phyloP scores from a whole-genome alignment of 2,329 filamentous ascomycete species.

The Colletotrichum aenigma region DNA sequence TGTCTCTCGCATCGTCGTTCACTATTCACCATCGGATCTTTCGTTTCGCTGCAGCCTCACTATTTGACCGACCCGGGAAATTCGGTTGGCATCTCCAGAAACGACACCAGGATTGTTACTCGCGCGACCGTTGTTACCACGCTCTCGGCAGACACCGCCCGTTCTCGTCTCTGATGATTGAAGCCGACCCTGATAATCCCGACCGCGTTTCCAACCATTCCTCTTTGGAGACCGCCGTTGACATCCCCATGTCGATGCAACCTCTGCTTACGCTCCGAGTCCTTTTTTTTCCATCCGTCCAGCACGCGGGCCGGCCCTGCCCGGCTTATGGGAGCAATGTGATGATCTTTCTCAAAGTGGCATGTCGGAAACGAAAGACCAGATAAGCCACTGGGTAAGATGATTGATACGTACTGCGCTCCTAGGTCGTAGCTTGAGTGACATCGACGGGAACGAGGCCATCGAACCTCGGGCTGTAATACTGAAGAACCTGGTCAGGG shows the following conservation, averaged over 20 bases:
- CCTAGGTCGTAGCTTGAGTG: not conserved
- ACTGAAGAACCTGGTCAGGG: no score
- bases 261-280: not conserved
- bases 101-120: not conserved
- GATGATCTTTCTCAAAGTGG: not conserved
- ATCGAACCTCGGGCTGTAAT: not conserved
- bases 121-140: not conserved
- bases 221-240: not conserved
- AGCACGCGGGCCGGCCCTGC: slow-evolving; percentile 12
- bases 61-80: not conserved
- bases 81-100: not conserved
- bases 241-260: not conserved
- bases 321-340: slow-evolving; percentile 7
- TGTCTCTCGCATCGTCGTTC: not conserved
- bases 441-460: not conserved
- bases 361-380: not conserved
- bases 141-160: not conserved
- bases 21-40: not conserved
- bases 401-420: not conserved
- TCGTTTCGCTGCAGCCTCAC: not conserved
- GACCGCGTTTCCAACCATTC: not conserved
- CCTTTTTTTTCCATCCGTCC: not conserved
- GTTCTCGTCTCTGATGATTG: not conserved
- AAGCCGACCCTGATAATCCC: not conserved
- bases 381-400: not conserved